Percentiles rank a stretch among this genome's conserved stretches.
These are phyloP conservation scores for Cephalotrichum gorgonifer DNA, from an alignment of 2,329 filamentous ascomycete species.

Conservation along the genomic window DNA sequence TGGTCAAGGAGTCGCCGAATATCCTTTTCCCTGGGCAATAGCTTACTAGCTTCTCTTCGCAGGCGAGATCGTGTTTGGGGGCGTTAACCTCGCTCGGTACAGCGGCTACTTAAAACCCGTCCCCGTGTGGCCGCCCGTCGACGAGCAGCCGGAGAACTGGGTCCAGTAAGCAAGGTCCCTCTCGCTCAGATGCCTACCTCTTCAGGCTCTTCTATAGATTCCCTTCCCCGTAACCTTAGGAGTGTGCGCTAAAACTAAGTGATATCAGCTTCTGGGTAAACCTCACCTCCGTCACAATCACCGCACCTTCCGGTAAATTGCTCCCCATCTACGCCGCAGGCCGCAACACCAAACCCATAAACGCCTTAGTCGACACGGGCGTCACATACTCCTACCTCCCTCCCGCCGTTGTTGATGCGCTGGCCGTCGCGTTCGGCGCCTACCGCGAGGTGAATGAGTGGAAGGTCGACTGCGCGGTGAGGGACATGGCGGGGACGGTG, in stretches of 20 bases:
- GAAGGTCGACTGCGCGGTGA: constrained; percentile 29
- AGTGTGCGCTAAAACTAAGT: neutral
- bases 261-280: constrained; percentile 23
- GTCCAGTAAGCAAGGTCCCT: constrained; percentile 18
- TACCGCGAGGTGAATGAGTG: constrained; percentile 25
- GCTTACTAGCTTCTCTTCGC: neutral
- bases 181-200: too few relatives aligned
- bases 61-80: constrained; percentile 33
- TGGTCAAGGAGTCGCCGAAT: too few relatives aligned
- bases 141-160: constrained; percentile 19
- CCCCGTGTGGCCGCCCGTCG: constrained; percentile 23
- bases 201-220: too few relatives aligned
- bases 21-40: neutral
- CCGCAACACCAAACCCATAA: constrained; percentile 27
- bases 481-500: constrained; percentile 25
- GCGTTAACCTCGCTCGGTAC: constrained; percentile 26
- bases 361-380: constrained; percentile 41
- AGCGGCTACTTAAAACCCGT: constrained; percentile 20
- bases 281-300: constrained; percentile 22
- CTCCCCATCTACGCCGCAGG: constrained; percentile 32
- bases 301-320: constrained; percentile 17
- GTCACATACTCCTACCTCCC: constrained; percentile 39
- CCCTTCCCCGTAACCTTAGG: neutral
- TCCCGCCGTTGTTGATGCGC: constrained; percentile 24
- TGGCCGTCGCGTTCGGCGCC: constrained; percentile 32